phyloP scores from a whole-genome alignment of 345 rosid genomes.

The Sisymbrium irio region DNA sequence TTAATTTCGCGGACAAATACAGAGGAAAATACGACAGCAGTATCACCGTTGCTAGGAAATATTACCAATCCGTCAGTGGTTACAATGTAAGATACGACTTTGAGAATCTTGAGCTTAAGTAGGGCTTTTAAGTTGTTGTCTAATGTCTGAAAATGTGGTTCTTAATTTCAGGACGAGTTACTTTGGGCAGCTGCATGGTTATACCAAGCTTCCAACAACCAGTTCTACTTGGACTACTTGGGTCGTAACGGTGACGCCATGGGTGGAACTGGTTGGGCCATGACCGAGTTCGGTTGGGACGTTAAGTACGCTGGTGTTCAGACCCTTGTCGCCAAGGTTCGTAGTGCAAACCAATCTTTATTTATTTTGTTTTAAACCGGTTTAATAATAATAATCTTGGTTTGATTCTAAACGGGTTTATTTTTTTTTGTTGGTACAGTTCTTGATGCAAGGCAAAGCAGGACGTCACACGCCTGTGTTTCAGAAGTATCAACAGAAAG shows the following conservation, averaged over 20 bases:
- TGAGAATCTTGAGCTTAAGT: neutral
- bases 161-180: conserved; percentile 64
- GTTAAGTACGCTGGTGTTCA: conserved; percentile 97
- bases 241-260: conserved; percentile 75
- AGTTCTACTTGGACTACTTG: conserved; percentile 75
- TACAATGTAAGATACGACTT: conserved; percentile 60
- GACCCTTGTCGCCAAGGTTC: conserved; percentile 87
- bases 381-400: neutral
- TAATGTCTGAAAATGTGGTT: neutral
- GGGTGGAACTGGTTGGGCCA: conserved; percentile 93
- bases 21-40: conserved; percentile 95
- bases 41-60: conserved; percentile 75
- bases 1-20: conserved; percentile 92
- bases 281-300: conserved; percentile 98
- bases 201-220: conserved; percentile 74
- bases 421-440: conserved; percentile 36
- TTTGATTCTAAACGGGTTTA: conserved; percentile 13
- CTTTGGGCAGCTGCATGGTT: conserved; percentile 99
- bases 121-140: neutral
- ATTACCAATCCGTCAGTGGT: conserved; percentile 82
- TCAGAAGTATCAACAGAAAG: conserved; percentile 74
- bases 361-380: neutral
- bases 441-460: conserved; percentile 91
- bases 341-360: conserved; percentile 1
- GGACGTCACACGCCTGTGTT: conserved; percentile 63